Evolutionary conservation across 1,284 basidiomycete species (phyloP), one percentile per base, ranked within the genome.

Genomic region (Chondrostereum purpureum): DNA sequence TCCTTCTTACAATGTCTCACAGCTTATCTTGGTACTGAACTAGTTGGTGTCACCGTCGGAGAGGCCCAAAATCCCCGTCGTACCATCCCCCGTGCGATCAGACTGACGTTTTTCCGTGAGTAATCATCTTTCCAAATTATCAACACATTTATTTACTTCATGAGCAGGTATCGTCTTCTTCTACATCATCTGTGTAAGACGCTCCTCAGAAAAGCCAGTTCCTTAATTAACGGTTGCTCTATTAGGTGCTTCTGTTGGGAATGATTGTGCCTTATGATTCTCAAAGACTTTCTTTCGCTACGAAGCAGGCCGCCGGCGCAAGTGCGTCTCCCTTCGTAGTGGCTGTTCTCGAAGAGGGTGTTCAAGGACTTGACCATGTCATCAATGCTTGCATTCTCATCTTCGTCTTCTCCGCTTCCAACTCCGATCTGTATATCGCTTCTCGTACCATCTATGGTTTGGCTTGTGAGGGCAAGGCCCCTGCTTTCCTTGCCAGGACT

Each of bases 281-380:
- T n/a, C 8, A 31, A n/a, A 8, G 27, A 31, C 27, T 31, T 31
- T 8, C 27, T 8, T 31, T 31, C n/a, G 27, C 27, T 31, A 31
- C 27, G 8, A 31, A 31, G 27, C 27, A 31, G 27, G 27, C 27
- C 8, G 27, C 27, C 8, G 27, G 27, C 53, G 69, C 82, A 11
- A 76, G 81, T 12, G 86, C 87, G 3, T 88, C 83, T 40, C 87
- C 88, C 0, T 90, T 90, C 59, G 83, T 89, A 40, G 82, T 90
- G 12, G 27, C 27, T n/a, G 27, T 31, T 31, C n/a, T 31, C 8
- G 27, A 31, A n/a, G 27, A 31, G n/a, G 27, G 27, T n/a, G 27
- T 31, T n/a, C 27, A 31, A 31, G 27, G 27, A n/a, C 27, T 31
- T 31, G 27, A 85, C 8, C 73, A 77, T 50, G 67, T 77, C 21